Base-by-base conservation (phyloP, 1,284 basidiomycete genomes). In the Pyrrhoderma noxium region DNA sequence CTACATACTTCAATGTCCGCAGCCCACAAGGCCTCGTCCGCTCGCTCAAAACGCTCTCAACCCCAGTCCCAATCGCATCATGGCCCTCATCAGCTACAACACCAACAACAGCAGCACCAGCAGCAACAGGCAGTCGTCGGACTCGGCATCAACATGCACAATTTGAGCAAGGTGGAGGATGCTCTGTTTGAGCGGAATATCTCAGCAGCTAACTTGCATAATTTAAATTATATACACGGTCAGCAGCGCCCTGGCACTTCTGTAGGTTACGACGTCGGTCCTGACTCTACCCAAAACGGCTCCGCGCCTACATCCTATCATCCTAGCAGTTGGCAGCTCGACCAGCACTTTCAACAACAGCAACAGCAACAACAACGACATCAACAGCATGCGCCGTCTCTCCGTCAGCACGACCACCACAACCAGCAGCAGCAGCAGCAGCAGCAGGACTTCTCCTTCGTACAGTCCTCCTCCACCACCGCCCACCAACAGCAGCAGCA, bases 1-100 rank as follows among this genome's bases (percentile, higher is more conserved):
- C 77, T 95, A 27, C 93, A 96, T 60, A 86, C 91, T 25, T 80
- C 77, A 46, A 89, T 96, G 82, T 79, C 81, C 18, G 83, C 83
- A 11, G 80, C 80, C 37, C 77, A 75, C 67, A 86, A 85, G 66
- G 67, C 72, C 40, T 66, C 72, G 48, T 65, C 67, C 46, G 34
- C 73, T 8, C 69, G 77, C 22, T 70, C 68, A 13, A 72, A 75
- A 52, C 67, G 77, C 19, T 58, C 53, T 37, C 61, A 64, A 27
- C 55, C 58, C 13, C 60, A 41, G 54, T 60, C 53, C 22, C 52
- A 49, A 23, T 16, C 52, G 38, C 45, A 19, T 40, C 37, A 40
- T 27, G 23, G 21, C 25, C 46, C 22, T 27, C 16, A 22, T 31
- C 36, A 51, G 27, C 35, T 18, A 46, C 31, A 14, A 25, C 45